A percentile compares a stretch with the other conserved stretches of the same genome.
phyloP scores from a whole-genome alignment of 371 early-diverging fungal species.

The Chytridium lagenaria region DNA sequence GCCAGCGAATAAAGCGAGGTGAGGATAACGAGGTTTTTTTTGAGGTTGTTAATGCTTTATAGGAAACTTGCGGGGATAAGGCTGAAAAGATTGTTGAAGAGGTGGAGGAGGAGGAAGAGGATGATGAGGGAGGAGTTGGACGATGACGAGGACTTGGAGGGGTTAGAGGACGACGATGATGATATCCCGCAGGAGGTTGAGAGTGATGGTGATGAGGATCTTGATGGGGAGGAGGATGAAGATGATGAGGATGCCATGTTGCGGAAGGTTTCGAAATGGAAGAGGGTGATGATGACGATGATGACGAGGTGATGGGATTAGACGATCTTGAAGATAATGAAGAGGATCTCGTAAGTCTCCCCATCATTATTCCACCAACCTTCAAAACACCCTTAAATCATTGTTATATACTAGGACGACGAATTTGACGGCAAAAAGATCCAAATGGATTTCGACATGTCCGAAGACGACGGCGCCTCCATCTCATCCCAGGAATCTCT shows the following conservation, averaged over 20 bases:
- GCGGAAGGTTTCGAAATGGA: conserved; percentile 14
- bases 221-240: conserved; percentile 22
- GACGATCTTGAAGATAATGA: conserved; percentile 30
- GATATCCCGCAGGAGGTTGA: conserved; percentile 46
- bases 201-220: background rate
- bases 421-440: conserved; percentile 49
- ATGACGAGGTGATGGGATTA: conserved; percentile 39
- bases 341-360: conserved; percentile 35
- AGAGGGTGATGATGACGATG: conserved; percentile 26
- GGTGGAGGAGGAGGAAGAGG: conserved; percentile 23
- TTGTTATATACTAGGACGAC: conserved; percentile 31
- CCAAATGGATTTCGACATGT: conserved; percentile 31
- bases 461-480: conserved; percentile 46
- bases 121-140: conserved; percentile 45
- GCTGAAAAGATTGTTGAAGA: background rate
- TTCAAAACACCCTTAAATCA: background rate
- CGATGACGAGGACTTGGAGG: conserved; percentile 26
- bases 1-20: background rate
- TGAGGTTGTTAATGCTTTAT: background rate
- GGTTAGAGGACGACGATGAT: conserved; percentile 36
- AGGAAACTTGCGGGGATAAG: background rate
- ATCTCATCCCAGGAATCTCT: conserved; percentile 48
- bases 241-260: conserved; percentile 46
- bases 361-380: background rate
- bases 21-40: background rate